These are phyloP conservation scores for Cafeteria roenbergensis DNA, from an alignment of 108 stramenopile genomes.

Conservation along the genomic window DNA sequence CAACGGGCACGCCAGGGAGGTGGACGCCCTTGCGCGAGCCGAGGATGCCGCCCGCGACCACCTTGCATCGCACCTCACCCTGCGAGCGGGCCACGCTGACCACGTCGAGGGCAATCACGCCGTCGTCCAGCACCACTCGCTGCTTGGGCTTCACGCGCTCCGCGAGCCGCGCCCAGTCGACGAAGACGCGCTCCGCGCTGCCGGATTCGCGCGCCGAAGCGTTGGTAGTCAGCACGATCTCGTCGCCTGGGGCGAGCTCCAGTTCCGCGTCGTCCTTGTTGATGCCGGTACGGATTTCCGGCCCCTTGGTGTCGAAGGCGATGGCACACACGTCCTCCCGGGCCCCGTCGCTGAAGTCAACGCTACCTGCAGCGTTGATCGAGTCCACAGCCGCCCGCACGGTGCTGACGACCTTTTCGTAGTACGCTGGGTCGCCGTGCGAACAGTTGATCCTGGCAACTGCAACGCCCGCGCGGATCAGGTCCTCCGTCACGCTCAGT, in stretches of 20 bases:
- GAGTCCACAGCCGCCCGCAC: too few species aligned
- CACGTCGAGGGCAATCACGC: conserved; percentile 58
- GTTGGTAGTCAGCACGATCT: conserved; percentile 24
- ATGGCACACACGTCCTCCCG: conserved; percentile 10
- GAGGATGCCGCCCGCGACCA: conserved; percentile 56
- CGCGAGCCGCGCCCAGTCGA: conserved; percentile 63
- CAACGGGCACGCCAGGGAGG: conserved; percentile 53
- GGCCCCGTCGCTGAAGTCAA: too few species aligned
- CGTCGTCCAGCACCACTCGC: conserved; percentile 61
- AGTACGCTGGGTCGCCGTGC: too few species aligned
- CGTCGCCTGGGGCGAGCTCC: neutral
- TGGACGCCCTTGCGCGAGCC: conserved; percentile 65
- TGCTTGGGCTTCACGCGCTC: conserved; percentile 45
- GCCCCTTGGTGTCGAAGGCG: conserved; percentile 15
- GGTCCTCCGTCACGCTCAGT: too few species aligned
- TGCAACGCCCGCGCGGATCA: too few species aligned
- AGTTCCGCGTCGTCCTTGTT: neutral
- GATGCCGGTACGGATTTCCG: conserved; percentile 3
- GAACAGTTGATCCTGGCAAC: too few species aligned
- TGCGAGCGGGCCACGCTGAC: conserved; percentile 25
- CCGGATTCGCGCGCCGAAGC: conserved; percentile 35
- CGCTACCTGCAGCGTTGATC: too few species aligned
- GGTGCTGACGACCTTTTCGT: too few species aligned
- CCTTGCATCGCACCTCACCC: conserved; percentile 36
- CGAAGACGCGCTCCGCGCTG: conserved; percentile 42